Conservation (phyloP, 1,139 yeast genomes). For the Zygoascus sp. region DNA sequence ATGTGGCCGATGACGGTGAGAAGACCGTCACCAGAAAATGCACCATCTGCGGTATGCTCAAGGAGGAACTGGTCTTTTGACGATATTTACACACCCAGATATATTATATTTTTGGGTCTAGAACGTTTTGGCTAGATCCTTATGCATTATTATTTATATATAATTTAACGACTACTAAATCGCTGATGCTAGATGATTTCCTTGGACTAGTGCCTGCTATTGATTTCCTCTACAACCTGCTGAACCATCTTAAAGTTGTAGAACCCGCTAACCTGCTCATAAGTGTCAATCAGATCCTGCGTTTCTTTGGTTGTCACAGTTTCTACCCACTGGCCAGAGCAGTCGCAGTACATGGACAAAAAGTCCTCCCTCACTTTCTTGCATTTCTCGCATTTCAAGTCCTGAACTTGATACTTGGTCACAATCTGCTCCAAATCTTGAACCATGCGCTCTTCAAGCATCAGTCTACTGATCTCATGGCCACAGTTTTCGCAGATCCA, state of each 20-base stretch:
- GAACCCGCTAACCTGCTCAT: conserved; percentile 53
- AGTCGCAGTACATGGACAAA: conserved; percentile 70
- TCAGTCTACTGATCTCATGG: conserved; percentile 57
- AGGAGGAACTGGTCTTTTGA: conserved; percentile 57
- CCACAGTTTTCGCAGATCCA: conserved; percentile 74
- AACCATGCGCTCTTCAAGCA: conserved; percentile 74
- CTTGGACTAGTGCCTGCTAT: neutral
- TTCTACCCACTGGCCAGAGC: conserved; percentile 83
- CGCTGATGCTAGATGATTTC: neutral
- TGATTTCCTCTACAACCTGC: conserved; percentile 29
- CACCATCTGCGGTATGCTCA: conserved; percentile 76
- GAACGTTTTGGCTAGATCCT: neutral
- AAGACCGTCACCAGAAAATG: conserved; percentile 57
- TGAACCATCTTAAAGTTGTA: conserved; percentile 59
- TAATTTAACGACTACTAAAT: neutral
- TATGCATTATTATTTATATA: conserved; percentile 11
- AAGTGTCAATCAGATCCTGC: conserved; percentile 45
- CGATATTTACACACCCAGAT: no score
- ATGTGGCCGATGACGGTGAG: conserved; percentile 34
- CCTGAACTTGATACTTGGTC: conserved; percentile 70
- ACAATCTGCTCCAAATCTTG: conserved; percentile 54
- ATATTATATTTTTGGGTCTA: neutral
- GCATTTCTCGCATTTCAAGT: conserved; percentile 76
- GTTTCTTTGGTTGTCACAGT: conserved; percentile 49
- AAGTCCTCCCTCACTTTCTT: conserved; percentile 60